Conservation (phyloP, 768 basidiomycete genomes). For the Leccinum uliginosum region DNA sequence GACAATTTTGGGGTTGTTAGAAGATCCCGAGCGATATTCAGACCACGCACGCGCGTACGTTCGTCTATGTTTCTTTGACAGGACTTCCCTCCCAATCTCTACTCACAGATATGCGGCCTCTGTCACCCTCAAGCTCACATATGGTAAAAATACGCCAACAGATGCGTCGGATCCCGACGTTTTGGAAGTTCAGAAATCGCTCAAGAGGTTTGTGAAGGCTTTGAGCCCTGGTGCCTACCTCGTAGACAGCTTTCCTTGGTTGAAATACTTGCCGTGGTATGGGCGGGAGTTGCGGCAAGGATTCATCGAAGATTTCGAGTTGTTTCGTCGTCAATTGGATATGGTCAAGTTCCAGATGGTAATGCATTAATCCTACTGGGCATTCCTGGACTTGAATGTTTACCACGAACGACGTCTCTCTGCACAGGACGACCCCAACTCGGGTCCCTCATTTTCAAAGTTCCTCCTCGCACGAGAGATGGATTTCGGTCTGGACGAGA, state of each 20-base stretch:
- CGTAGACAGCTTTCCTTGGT: conserved; percentile 30
- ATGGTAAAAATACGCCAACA: conserved; percentile 16
- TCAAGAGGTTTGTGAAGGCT: conserved; percentile 16
- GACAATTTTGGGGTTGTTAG: conserved; percentile 9
- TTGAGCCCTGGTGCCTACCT: conserved; percentile 30
- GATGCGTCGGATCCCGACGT: conserved; percentile 16
- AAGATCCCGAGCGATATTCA: conserved; percentile 6
- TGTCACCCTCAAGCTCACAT: conserved; percentile 14
- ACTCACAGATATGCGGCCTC: conserved; percentile 14
- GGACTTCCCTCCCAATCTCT: neutral
- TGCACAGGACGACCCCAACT: conserved; percentile 12
- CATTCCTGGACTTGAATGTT: neutral
- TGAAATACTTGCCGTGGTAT: conserved; percentile 53
- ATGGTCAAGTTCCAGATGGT: conserved; percentile 42
- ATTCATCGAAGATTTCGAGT: conserved; percentile 42
- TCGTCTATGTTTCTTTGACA: conserved; percentile 34
- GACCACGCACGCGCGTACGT: conserved; percentile 30
- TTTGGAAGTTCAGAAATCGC: conserved; percentile 14
- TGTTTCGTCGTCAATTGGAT: conserved; percentile 45
- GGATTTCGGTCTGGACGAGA: conserved; percentile 46
- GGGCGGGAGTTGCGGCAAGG: conserved; percentile 47
- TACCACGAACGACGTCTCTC: neutral
- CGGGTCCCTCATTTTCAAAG: conserved; percentile 46
- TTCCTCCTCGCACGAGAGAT: conserved; percentile 49
- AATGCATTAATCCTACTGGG: neutral